Conservation (phyloP, 371 early-diverging fungal genomes). For the Lichtheimia ramosa region DNA sequence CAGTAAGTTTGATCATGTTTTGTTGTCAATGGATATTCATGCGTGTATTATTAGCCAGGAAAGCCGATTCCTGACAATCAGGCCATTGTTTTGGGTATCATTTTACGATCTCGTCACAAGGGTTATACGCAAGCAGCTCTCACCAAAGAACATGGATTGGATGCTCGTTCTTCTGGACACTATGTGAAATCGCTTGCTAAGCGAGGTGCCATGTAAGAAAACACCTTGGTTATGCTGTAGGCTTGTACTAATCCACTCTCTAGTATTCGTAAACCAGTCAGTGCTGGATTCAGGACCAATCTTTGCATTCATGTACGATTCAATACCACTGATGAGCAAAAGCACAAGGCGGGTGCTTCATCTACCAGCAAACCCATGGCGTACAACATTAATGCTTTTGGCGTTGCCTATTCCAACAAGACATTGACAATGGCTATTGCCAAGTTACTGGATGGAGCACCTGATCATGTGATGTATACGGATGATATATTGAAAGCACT, state of each 20-base stretch:
- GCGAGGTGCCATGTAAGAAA: slow-evolving; percentile 33
- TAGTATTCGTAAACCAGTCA: slow-evolving; percentile 23
- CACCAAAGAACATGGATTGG: slow-evolving; percentile 24
- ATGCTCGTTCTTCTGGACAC: slow-evolving; percentile 44
- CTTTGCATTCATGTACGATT: slow-evolving; percentile 35
- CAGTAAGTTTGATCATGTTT: slow-evolving; percentile 22
- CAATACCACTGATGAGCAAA: not conserved
- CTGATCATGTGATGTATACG: slow-evolving; percentile 22
- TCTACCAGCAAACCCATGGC: not conserved
- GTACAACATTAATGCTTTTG: slow-evolving; percentile 29
- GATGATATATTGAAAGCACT: slow-evolving; percentile 35
- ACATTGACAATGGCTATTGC: slow-evolving; percentile 14
- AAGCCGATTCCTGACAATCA: slow-evolving; percentile 22
- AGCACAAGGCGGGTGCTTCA: not conserved
- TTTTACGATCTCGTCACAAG: slow-evolving; percentile 19
- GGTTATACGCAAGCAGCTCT: slow-evolving; percentile 36
- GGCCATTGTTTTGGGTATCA: slow-evolving; percentile 16
- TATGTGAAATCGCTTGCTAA: slow-evolving; percentile 36
- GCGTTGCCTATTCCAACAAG: slow-evolving; percentile 17
- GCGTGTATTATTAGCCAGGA: slow-evolving; percentile 19
- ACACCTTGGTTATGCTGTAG: no score
- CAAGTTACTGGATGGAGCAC: slow-evolving; percentile 24
- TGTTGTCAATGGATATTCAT: not conserved
- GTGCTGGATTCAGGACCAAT: slow-evolving; percentile 26
- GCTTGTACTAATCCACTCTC: not conserved